Percentiles rank a stretch among this genome's conserved stretches.
These are phyloP conservation scores for Periglandula ipomoeae DNA, from an alignment of 2,329 filamentous ascomycete genomes.

Conservation along the genomic window DNA sequence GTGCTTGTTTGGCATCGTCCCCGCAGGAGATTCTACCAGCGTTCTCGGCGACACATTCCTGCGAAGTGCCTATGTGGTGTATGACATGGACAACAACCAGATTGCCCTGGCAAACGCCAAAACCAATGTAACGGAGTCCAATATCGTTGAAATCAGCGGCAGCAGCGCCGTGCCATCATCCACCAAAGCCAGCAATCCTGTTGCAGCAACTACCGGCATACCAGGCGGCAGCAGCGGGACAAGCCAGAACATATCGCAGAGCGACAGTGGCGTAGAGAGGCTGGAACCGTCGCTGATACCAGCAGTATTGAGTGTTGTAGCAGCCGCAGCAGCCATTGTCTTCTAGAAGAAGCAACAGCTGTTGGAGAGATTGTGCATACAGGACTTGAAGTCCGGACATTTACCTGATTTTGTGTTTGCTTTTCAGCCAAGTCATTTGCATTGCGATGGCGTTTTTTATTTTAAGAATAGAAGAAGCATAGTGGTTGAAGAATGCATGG, in stretches of 20 bases:
- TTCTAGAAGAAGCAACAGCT: background rate
- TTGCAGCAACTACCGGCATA: slow-evolving; percentile 38
- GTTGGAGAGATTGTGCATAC: no score
- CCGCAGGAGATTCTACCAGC: slow-evolving; percentile 43
- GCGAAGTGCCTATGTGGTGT: slow-evolving; percentile 66
- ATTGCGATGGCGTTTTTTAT: slow-evolving; percentile 6
- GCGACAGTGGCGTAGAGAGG: slow-evolving; percentile 7
- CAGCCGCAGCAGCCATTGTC: background rate
- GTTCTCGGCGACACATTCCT: slow-evolving; percentile 69
- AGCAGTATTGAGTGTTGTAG: background rate
- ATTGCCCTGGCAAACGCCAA: slow-evolving; percentile 61
- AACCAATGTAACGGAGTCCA: slow-evolving; percentile 41
- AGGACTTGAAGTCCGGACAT: no score
- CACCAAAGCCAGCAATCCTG: slow-evolving; percentile 37
- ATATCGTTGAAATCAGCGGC: slow-evolving; percentile 47
- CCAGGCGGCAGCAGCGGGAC: background rate
- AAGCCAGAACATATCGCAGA: background rate
- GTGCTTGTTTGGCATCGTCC: slow-evolving; percentile 60
- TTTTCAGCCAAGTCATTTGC: background rate
- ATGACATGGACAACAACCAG: slow-evolving; percentile 62
- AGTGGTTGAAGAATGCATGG: background rate
- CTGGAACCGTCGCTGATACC: background rate
- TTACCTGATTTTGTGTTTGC: background rate
- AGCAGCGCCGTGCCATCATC: slow-evolving; percentile 43
- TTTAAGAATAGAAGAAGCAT: background rate